Conservation (phyloP, 2,329 filamentous ascomycete species). For the Pyricularia sp. region DNA sequence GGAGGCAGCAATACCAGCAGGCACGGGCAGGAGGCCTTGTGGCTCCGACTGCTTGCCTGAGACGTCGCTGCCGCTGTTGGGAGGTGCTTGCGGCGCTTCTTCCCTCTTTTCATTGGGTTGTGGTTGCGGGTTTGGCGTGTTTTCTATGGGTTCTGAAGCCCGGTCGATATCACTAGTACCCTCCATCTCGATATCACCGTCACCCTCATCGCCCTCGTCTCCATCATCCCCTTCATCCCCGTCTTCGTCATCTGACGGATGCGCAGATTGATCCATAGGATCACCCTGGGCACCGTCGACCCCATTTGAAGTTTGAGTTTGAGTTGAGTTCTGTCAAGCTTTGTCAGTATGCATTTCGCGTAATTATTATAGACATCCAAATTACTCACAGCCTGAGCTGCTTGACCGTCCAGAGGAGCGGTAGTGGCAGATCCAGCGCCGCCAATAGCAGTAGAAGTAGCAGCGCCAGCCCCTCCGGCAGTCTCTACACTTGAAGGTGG, state of each 20-base stretch:
- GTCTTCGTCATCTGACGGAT: slow-evolving; percentile 3
- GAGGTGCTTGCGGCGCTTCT: neutral
- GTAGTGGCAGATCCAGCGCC: neutral
- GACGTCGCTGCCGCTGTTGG: neutral
- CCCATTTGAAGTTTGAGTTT: neutral
- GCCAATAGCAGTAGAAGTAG: neutral
- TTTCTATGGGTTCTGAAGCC: neutral
- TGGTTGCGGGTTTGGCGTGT: neutral
- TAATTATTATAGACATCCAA: neutral
- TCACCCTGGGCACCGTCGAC: neutral
- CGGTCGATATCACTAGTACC: neutral
- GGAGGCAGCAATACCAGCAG: neutral
- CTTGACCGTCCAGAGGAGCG: neutral
- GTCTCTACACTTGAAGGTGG: neutral
- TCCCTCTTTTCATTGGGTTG: neutral
- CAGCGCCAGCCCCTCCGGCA: neutral
- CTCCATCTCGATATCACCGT: slow-evolving; percentile 3
- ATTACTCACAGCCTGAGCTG: neutral
- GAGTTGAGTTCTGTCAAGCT: neutral
- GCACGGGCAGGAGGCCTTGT: neutral
- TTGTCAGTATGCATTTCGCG: neutral
- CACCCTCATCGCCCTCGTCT: neutral
- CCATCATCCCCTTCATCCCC: slow-evolving; percentile 1
- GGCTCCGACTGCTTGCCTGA: neutral
- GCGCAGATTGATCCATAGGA: slow-evolving; percentile 1